phyloP scores from a whole-genome alignment of 2,329 filamentous ascomycete genomes.

The Tolypocladium sp. region DNA sequence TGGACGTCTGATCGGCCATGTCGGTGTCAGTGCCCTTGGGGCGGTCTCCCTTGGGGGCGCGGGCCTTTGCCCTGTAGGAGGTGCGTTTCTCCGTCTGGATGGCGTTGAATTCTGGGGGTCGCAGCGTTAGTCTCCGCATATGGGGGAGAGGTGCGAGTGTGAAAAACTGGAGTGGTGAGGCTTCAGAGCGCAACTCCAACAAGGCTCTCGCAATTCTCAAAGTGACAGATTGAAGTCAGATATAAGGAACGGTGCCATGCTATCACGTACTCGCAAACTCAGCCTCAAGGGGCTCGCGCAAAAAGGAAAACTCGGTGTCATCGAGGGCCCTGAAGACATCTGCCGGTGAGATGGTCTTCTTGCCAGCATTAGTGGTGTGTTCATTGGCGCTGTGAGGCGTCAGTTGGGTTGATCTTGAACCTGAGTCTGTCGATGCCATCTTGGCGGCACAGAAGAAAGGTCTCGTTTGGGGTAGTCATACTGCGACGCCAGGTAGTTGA shows the following conservation, averaged over 20 bases:
- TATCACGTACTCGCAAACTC: constrained; percentile 60
- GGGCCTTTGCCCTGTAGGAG: constrained; percentile 60
- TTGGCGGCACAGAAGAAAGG: neutral
- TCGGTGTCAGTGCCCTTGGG: constrained; percentile 21
- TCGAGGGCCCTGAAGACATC: constrained; percentile 71
- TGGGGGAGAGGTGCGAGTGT: neutral
- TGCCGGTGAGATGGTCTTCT: constrained; percentile 68
- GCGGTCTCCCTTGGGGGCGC: constrained; percentile 46
- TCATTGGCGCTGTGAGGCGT: constrained; percentile 56
- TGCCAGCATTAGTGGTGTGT: constrained; percentile 53
- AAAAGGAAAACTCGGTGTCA: constrained; percentile 69
- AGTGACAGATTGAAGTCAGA: too few relatives aligned
- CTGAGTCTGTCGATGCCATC: neutral
- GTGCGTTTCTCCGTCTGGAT: constrained; percentile 68
- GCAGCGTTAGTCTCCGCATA: neutral
- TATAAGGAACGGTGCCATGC: neutral
- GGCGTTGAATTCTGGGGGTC: constrained; percentile 55
- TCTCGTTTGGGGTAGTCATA: constrained; percentile 32
- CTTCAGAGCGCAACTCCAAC: neutral
- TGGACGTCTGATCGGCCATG: constrained; percentile 21
- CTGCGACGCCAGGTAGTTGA: constrained; percentile 70
- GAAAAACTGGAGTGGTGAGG: too few relatives aligned
- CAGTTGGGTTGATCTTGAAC: neutral
- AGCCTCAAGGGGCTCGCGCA: constrained; percentile 58
- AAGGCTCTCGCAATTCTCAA: neutral